These are phyloP conservation scores for Xylaria scruposa DNA, from an alignment of 495 filamentous ascomycete genomes.

Conservation along the genomic window DNA sequence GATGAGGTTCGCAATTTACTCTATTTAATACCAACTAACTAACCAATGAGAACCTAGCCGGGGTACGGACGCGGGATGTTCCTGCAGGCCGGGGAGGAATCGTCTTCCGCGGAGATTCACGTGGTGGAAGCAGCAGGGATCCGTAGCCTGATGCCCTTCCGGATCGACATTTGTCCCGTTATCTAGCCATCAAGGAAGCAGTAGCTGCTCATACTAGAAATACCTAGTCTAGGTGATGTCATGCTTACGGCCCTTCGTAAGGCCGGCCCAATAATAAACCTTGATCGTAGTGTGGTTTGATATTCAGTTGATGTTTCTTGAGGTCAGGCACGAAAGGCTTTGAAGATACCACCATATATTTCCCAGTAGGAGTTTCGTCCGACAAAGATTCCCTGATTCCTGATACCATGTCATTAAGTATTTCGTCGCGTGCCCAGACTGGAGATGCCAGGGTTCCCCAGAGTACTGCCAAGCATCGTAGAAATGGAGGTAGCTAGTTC, in stretches of 20 bases:
- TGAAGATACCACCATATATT: background rate
- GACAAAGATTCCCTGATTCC: background rate
- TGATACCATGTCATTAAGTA: background rate
- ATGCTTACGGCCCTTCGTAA: background rate
- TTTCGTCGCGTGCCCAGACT: background rate
- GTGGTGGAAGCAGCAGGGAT: slow-evolving; percentile 29
- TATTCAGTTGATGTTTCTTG: background rate
- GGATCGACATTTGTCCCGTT: background rate
- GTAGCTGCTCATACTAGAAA: background rate
- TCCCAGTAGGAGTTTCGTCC: background rate
- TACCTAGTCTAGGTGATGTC: background rate
- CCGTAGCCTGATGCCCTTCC: background rate
- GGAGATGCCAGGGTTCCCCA: background rate
- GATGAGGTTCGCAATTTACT: too few relatives aligned
- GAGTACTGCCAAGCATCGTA: background rate
- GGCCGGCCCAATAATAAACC: background rate
- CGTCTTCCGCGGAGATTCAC: slow-evolving; percentile 61
- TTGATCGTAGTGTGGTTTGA: background rate
- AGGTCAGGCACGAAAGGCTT: background rate
- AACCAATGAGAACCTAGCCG: slow-evolving; percentile 60
- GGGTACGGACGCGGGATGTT: slow-evolving; percentile 66
- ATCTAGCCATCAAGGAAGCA: background rate
- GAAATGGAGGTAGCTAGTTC: slow-evolving; percentile 2
- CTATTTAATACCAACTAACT: too few relatives aligned
- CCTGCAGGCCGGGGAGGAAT: slow-evolving; percentile 66